Conservation (phyloP, 768 basidiomycete genomes). For the Termitomyces sp. region DNA sequence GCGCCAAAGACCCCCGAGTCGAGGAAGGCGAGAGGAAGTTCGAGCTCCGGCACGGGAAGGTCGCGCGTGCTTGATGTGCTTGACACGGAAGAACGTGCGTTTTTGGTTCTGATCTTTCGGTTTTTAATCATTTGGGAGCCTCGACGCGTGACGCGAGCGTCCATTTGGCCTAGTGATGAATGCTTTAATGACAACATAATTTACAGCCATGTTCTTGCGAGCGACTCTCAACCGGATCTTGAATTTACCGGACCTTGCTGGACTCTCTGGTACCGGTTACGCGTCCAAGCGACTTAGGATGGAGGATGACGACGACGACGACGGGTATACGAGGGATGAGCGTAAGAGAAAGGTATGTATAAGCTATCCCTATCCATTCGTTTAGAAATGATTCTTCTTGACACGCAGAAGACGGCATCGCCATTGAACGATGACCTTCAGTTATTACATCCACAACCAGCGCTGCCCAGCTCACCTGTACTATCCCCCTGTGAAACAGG, state of each 20-base stretch:
- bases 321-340: neutral
- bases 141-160: neutral
- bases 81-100: constrained; percentile 43
- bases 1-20: constrained; percentile 22
- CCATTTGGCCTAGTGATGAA: neutral
- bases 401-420: neutral
- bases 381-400: neutral
- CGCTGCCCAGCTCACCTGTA: neutral
- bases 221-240: constrained; percentile 39
- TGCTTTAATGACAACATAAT: neutral
- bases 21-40: constrained; percentile 1
- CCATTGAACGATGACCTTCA: neutral
- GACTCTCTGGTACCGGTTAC: constrained; percentile 22
- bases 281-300: neutral
- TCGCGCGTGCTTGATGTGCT: constrained; percentile 40
- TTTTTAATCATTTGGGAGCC: neutral
- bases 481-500: neutral
- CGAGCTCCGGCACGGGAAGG: constrained; percentile 18
- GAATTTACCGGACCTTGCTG: constrained; percentile 41
- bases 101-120: neutral
- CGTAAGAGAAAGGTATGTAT: constrained; percentile 6
- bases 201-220: constrained; percentile 32
- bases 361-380: neutral
- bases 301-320: neutral
- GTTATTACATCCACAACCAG: neutral